Conservation (phyloP, 345 rosid genomes). For the Microthlaspi erraticum region DNA sequence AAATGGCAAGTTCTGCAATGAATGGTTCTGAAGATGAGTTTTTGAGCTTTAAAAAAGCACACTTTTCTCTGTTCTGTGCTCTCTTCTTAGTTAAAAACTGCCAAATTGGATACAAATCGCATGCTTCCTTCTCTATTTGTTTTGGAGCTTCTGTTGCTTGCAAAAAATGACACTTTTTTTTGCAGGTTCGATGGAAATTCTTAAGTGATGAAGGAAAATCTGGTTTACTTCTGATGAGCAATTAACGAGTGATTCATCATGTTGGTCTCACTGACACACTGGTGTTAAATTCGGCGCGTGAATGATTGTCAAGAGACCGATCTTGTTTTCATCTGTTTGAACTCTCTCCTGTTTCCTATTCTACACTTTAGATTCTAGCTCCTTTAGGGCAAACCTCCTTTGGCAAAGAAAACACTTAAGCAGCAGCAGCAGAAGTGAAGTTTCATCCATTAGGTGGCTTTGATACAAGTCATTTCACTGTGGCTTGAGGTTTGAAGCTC, state of each 20-base stretch:
- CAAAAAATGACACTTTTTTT: conserved; percentile 23
- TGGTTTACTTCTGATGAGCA: conserved; percentile 28
- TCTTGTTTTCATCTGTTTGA: conserved; percentile 28
- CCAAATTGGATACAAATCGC: neutral
- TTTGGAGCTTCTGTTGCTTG: conserved; percentile 12
- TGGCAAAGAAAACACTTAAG: conserved; percentile 43
- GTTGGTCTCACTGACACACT: conserved; percentile 32
- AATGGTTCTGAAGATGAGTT: neutral
- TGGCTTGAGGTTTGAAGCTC: conserved; percentile 40
- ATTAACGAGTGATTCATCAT: conserved; percentile 20
- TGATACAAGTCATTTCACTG: conserved; percentile 36
- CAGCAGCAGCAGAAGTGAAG: conserved; percentile 30
- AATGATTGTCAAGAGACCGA: conserved; percentile 32
- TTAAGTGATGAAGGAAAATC: conserved; percentile 44
- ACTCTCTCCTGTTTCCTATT: conserved; percentile 33
- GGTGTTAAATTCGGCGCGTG: conserved; percentile 43
- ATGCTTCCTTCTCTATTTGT: neutral
- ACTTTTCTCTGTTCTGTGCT: conserved; percentile 23
- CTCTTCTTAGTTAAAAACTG: conserved; percentile 19
- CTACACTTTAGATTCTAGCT: conserved; percentile 37
- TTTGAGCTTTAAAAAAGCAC: neutral
- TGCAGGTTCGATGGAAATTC: conserved; percentile 54
- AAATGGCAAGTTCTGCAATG: too few species aligned
- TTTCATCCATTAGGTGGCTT: conserved; percentile 41
- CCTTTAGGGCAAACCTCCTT: conserved; percentile 62